Conservation (phyloP, 768 basidiomycete species). For the Pholiota conissans region DNA sequence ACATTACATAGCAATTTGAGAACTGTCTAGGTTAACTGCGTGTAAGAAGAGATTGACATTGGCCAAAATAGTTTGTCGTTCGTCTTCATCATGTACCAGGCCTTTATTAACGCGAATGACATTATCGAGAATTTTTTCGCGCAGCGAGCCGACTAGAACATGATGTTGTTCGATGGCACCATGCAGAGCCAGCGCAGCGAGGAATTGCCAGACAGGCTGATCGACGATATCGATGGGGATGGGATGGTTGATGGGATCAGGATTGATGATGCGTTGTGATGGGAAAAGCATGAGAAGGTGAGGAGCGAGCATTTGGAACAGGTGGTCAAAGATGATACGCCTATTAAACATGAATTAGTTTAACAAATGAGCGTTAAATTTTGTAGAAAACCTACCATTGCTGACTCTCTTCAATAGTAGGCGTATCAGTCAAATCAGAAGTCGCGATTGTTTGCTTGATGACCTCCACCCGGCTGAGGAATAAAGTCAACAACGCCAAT, state of each 20-base stretch:
- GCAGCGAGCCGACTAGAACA: constrained; percentile 76
- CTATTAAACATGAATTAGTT: constrained; percentile 36
- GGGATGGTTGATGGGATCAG: constrained; percentile 30
- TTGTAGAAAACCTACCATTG: constrained; percentile 51
- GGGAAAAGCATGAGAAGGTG: constrained; percentile 86
- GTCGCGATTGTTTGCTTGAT: constrained; percentile 72
- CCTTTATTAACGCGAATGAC: constrained; percentile 79
- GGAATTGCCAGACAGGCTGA: constrained; percentile 93
- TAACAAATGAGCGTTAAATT: constrained; percentile 3
- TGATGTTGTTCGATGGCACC: constrained; percentile 88
- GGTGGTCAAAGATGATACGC: constrained; percentile 85
- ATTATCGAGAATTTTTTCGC: constrained; percentile 93
- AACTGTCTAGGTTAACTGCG: constrained; percentile 67
- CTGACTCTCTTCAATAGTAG: constrained; percentile 72
- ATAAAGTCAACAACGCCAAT: constrained; percentile 84
- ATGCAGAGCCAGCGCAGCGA: constrained; percentile 85
- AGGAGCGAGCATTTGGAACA: constrained; percentile 79
- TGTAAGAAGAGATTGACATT: constrained; percentile 94
- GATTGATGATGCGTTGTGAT: constrained; percentile 65
- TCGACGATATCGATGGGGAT: constrained; percentile 67
- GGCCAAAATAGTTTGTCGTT: constrained; percentile 73
- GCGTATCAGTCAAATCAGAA: constrained; percentile 53
- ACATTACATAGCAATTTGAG: constrained; percentile 63
- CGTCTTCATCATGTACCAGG: constrained; percentile 70
- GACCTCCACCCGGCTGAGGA: constrained; percentile 90